A percentile compares a stretch with the other conserved stretches of the same genome.
These are phyloP conservation scores for Fusarium sublunatum DNA, from an alignment of 2,329 filamentous ascomycete genomes.

Conservation along the genomic window DNA sequence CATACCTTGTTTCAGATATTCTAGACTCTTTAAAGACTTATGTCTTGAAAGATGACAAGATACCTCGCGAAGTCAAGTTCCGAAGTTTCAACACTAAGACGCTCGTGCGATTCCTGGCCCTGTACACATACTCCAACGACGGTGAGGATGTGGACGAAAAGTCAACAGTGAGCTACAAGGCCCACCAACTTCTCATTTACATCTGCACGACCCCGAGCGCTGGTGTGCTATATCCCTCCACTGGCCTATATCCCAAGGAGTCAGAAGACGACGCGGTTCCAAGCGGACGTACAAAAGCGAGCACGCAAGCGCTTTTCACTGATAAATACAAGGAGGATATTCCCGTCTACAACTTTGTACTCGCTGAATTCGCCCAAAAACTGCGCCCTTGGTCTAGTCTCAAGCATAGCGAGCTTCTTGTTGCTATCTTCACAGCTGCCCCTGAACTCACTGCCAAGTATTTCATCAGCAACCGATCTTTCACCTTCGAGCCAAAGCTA, in stretches of 20 bases:
- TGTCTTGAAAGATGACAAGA: conserved; percentile 78
- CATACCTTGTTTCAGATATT: conserved; percentile 79
- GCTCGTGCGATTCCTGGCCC: conserved; percentile 75
- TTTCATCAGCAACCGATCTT: conserved; percentile 81
- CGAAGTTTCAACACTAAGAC: conserved; percentile 80
- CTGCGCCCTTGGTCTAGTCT: conserved; percentile 86
- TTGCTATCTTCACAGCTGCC: conserved; percentile 81
- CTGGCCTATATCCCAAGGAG: conserved; percentile 86
- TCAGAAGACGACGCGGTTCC: conserved; percentile 61
- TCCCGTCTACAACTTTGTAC: conserved; percentile 80
- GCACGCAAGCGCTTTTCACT: conserved; percentile 77
- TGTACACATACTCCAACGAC: conserved; percentile 72
- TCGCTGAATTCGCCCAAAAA: conserved; percentile 82
- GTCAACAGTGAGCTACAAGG: conserved; percentile 70
- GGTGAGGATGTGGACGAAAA: conserved; percentile 55
- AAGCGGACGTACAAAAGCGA: conserved; percentile 51
- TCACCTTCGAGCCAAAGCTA: conserved; percentile 90
- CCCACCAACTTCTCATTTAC: conserved; percentile 79
- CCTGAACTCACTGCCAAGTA: conserved; percentile 92
- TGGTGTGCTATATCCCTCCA: conserved; percentile 80
- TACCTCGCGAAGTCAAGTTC: conserved; percentile 80
- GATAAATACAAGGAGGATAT: conserved; percentile 74
- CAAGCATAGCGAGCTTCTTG: conserved; percentile 82
- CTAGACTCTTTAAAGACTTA: conserved; percentile 75
- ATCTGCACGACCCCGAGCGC: conserved; percentile 79